phyloP scores from a whole-genome alignment of 768 basidiomycete genomes.

The Suillus plorans region DNA sequence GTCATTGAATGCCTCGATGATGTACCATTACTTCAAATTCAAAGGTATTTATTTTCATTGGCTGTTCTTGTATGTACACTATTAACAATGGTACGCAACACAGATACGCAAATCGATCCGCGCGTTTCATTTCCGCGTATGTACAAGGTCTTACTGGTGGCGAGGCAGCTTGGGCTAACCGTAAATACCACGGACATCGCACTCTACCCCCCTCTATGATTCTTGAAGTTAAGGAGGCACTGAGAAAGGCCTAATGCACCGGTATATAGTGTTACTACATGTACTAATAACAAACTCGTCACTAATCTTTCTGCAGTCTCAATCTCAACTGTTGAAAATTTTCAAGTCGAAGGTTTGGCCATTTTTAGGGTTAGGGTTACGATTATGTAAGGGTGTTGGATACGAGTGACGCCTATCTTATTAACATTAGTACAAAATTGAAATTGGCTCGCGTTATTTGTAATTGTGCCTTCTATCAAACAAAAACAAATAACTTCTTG shows the following conservation, averaged over 20 bases:
- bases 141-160: not conserved
- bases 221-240: not conserved
- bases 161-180: not conserved
- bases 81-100: not conserved
- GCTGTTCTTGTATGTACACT: not conserved
- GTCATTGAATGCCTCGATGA: not conserved
- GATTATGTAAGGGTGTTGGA: too few relatives aligned
- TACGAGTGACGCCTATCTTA: too few relatives aligned
- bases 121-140: not conserved
- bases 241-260: not conserved
- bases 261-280: not conserved
- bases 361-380: too few relatives aligned
- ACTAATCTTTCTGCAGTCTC: not conserved
- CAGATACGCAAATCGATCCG: not conserved
- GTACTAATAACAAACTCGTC: too few relatives aligned
- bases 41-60: not conserved
- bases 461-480: slow-evolving; percentile 17
- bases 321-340: not conserved
- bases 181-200: not conserved
- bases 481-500: slow-evolving; percentile 20
- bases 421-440: too few relatives aligned
- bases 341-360: too few relatives aligned
- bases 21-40: not conserved
- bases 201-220: not conserved
- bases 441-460: not conserved